Evolutionary conservation across 805 yeast species (phyloP).

Genomic region (Hanseniaspora valbyensis): DNA sequence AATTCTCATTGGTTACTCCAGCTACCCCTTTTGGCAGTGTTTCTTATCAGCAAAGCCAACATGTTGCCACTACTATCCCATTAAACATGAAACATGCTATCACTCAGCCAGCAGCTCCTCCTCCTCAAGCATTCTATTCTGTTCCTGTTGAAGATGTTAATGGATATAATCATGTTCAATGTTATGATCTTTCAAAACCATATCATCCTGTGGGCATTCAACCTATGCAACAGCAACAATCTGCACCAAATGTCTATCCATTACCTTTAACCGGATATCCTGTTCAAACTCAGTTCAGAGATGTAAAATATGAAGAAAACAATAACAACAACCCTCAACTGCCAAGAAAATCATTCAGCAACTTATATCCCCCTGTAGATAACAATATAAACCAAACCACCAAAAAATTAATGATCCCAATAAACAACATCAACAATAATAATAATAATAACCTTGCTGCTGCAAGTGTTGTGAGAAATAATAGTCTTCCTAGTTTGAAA

Average conservation of each 20-base stretch:
- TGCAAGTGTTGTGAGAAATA: background rate
- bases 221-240: background rate
- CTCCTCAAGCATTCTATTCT: background rate
- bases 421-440: no score
- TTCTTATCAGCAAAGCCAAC: background rate
- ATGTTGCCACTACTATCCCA: background rate
- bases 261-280: background rate
- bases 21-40: constrained; percentile 5
- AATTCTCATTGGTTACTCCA: background rate
- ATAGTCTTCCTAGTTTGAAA: constrained; percentile 4
- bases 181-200: background rate
- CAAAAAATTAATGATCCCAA: no score
- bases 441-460: no score
- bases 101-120: no score
- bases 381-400: background rate
- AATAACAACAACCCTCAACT: background rate
- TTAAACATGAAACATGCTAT: background rate
- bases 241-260: background rate
- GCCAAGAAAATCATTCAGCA: background rate
- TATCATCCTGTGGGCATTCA: background rate
- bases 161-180: background rate
- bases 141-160: background rate
- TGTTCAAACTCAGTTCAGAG: background rate
- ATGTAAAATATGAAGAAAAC: background rate
- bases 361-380: background rate